Evolutionary conservation across 495 filamentous ascomycete species (phyloP).

Genomic region (Symbiotaphrina buchneri): DNA sequence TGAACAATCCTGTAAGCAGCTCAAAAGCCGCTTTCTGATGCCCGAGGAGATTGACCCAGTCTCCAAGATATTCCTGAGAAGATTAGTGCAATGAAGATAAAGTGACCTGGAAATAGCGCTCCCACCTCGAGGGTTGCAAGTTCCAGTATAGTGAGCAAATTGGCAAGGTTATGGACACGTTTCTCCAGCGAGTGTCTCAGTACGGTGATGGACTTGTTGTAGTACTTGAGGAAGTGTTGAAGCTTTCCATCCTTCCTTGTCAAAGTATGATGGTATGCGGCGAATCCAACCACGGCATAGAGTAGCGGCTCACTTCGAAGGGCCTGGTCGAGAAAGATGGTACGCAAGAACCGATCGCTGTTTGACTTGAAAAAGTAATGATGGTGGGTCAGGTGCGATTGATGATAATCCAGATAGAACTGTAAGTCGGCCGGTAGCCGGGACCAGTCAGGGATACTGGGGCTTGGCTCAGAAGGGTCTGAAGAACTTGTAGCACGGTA

Average conservation of each 20-base stretch:
- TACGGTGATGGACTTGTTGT: constrained; percentile 63
- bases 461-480: constrained; percentile 2
- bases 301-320: constrained; percentile 62
- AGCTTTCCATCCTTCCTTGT: constrained; percentile 43
- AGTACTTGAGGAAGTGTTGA: constrained; percentile 67
- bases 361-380: constrained; percentile 63
- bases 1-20: constrained; percentile 55
- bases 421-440: constrained; percentile 10
- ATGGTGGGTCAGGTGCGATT: constrained; percentile 46
- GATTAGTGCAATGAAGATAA: neutral
- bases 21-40: constrained; percentile 81
- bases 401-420: constrained; percentile 61
- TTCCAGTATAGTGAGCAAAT: constrained; percentile 71
- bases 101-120: neutral
- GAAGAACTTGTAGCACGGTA: constrained; percentile 8
- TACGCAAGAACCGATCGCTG: constrained; percentile 45
- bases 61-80: constrained; percentile 70
- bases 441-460: constrained; percentile 9
- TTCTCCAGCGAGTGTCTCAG: constrained; percentile 49
- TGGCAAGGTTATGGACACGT: constrained; percentile 49
- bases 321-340: constrained; percentile 45
- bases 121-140: constrained; percentile 83
- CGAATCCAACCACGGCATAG: constrained; percentile 75
- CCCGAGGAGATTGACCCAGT: constrained; percentile 78
- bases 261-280: constrained; percentile 69